phyloP scores from a whole-genome alignment of 331 rosid species.

The Rosa hybrid region DNA sequence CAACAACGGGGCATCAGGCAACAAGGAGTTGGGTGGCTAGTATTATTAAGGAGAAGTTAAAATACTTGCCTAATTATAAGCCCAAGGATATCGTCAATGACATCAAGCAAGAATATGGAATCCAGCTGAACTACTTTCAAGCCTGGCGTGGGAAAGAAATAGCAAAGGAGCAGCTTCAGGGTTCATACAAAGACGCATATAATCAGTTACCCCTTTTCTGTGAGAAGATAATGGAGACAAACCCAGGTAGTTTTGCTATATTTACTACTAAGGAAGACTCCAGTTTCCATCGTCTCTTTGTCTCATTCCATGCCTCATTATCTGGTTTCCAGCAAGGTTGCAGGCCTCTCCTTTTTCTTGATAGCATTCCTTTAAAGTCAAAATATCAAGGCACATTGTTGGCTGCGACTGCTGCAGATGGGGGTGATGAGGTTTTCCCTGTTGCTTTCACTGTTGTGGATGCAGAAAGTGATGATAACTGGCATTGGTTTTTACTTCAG shows the following conservation, averaged over 20 bases:
- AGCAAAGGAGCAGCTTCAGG: constrained; percentile 99
- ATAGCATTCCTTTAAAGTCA: constrained; percentile 74
- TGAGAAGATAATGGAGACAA: constrained; percentile 83
- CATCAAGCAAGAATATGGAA: constrained; percentile 91
- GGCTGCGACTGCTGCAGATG: constrained; percentile 92
- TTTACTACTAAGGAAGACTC: constrained; percentile 92
- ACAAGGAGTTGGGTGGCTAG: constrained; percentile 98
- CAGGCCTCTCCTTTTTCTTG: constrained; percentile 88
- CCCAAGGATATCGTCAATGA: constrained; percentile 96
- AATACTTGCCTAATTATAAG: constrained; percentile 80
- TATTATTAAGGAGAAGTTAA: constrained; percentile 89
- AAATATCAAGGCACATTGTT: constrained; percentile 94
- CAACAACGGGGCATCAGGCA: constrained; percentile 98
- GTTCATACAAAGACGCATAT: constrained; percentile 91
- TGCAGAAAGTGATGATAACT: constrained; percentile 84
- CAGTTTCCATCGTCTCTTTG: constrained; percentile 84
- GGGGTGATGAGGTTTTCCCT: constrained; percentile 76
- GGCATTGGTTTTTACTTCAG: constrained; percentile 90
- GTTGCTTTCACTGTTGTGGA: constrained; percentile 91
- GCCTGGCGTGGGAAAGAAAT: constrained; percentile 99
- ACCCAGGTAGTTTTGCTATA: constrained; percentile 84
- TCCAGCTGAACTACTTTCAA: constrained; percentile 91
- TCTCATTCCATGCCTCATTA: constrained; percentile 82
- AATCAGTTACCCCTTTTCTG: constrained; percentile 79
- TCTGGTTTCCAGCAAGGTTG: constrained; percentile 95